Evolutionary conservation across 257 asterid genomes (phyloP), one percentile per base, ranked within the genome.

Genomic region (Capsicum pubescens): DNA sequence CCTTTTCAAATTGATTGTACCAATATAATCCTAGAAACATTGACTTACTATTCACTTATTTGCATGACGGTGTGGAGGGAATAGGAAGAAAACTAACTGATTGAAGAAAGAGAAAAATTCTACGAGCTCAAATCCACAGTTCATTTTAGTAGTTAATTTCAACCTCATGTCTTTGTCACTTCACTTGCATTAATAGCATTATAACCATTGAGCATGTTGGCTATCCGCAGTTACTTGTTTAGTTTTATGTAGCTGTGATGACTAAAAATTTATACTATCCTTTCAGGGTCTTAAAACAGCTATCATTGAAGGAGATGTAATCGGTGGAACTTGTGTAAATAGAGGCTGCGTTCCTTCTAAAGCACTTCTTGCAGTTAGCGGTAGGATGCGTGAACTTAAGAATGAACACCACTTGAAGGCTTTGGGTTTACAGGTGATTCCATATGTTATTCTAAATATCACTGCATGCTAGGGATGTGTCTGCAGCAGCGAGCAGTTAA

Each of bases 281-380:
- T 76, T 56, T 78, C 89, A 95, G 98, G 98, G 98, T 80, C 88
- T 95, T 84, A 95, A 93, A 91, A 95, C 98, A 54, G 98, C 98
- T 50, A 92, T 95, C 59, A 84, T 95, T 82, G 98, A 95, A 87
- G 98, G 97, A 61, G 98, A 93, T 88, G 92, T 95, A 70, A 90
- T 95, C 9, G 98, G 98, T 21, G 98, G 98, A 86, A 95, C 98
- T 36, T 93, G 98, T 86, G 98, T 95, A 66, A 95, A 93, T 80
- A 90, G 98, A 88, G 98, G 98, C 13, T 92, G 98, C 64, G 98
- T 93, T 81, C 98, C 98, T 84, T 95, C 98, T 79, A 94, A 94
- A 88, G 98, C 98, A 74, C 98, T 94, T 86, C 93, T 94, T 81
- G 97, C 98, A 74, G 98, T 91, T 58, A 94, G 98, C 84, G 98